These are phyloP conservation scores for Friedmanniomyces simplex DNA, from an alignment of 495 filamentous ascomycete genomes.

Conservation along the genomic window DNA sequence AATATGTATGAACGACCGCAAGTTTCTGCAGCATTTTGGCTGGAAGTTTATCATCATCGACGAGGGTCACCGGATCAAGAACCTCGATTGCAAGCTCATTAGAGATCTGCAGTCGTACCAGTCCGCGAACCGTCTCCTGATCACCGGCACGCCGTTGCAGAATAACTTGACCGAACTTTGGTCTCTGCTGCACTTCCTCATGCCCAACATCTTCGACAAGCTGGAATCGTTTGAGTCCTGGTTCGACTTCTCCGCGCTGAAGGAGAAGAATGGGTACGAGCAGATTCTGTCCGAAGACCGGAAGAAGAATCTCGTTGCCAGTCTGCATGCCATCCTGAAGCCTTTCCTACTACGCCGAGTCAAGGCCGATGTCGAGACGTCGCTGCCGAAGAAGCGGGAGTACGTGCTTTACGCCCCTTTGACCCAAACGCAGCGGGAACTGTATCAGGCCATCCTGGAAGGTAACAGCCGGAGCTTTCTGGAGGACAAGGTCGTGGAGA, in stretches of 20 bases:
- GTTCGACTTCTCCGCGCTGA: conserved; percentile 89
- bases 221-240: conserved; percentile 82
- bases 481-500: conserved; percentile 74
- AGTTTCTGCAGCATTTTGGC: conserved; percentile 63
- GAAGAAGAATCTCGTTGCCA: conserved; percentile 73
- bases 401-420: conserved; percentile 90
- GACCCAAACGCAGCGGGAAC: conserved; percentile 74
- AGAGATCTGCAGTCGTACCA: conserved; percentile 75
- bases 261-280: conserved; percentile 59
- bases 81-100: conserved; percentile 87
- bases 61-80: conserved; percentile 95
- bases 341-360: conserved; percentile 80
- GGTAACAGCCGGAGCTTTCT: conserved; percentile 70
- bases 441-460: conserved; percentile 77
- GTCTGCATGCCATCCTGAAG: conserved; percentile 85
- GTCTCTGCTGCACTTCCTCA: conserved; percentile 87
- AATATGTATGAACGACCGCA: conserved; percentile 84
- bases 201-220: conserved; percentile 85
- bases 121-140: conserved; percentile 80
- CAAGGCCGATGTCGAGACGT: conserved; percentile 83
- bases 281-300: conserved; percentile 65
- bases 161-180: conserved; percentile 94
- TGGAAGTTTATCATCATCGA: conserved; percentile 99
- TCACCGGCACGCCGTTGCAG: conserved; percentile 90
- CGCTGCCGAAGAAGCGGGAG: conserved; percentile 89